A percentile compares a stretch with the other conserved stretches of the same genome.
phyloP scores from a whole-genome alignment of 768 basidiomycete species.

The Mycena olivaceomarginata region DNA sequence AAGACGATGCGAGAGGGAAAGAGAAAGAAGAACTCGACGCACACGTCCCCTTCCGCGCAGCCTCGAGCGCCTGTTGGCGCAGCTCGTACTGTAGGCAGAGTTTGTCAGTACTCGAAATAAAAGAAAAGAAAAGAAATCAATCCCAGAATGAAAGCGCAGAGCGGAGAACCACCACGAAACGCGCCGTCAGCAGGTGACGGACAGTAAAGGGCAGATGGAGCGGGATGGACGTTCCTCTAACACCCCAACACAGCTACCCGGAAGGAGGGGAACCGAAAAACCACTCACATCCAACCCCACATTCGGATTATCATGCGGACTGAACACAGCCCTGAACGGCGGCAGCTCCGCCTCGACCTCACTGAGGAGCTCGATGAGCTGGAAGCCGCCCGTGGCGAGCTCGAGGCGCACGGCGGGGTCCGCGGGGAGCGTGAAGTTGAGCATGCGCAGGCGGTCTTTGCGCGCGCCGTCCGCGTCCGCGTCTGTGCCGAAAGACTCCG shows the following conservation, averaged over 20 bases:
- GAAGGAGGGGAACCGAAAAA: not conserved
- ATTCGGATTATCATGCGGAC: slow-evolving; percentile 70
- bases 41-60: slow-evolving; percentile 31
- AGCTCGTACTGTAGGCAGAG: slow-evolving; percentile 20
- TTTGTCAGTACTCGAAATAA: not conserved
- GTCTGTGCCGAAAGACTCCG: no score
- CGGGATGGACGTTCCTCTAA: no score
- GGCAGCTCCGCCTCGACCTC: slow-evolving; percentile 64
- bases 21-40: slow-evolving; percentile 2
- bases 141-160: not conserved
- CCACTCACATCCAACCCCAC: slow-evolving; percentile 53
- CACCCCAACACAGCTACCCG: no score
- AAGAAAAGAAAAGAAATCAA: not conserved
- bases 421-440: slow-evolving; percentile 54
- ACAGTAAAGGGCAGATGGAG: not conserved
- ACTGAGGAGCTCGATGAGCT: slow-evolving; percentile 61
- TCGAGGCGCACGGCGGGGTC: slow-evolving; percentile 44
- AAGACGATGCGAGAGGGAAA: not conserved
- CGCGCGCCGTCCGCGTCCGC: no score
- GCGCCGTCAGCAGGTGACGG: no score
- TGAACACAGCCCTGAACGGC: slow-evolving; percentile 70
- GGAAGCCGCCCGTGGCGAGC: slow-evolving; percentile 54
- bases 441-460: slow-evolving; percentile 45
- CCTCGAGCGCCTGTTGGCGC: slow-evolving; percentile 31
- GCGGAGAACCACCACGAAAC: not conserved